These are phyloP conservation scores for Penicillium verrucosum DNA, from an alignment of 2,329 filamentous ascomycete genomes.

Conservation along the genomic window DNA sequence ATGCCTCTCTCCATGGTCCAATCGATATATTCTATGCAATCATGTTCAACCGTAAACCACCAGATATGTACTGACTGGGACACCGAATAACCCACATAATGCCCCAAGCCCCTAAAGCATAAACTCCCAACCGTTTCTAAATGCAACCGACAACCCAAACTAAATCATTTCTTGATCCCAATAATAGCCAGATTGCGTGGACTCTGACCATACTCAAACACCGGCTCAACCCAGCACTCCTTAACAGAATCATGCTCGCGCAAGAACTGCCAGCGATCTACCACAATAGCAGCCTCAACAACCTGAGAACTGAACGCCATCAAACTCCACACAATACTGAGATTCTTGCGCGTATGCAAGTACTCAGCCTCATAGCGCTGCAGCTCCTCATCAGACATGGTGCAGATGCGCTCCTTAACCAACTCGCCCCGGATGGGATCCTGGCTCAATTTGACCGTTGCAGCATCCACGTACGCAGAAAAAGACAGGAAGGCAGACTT, in stretches of 20 bases:
- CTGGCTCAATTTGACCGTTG: conserved; percentile 68
- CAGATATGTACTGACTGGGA: neutral
- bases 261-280: conserved; percentile 85
- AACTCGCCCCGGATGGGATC: conserved; percentile 59
- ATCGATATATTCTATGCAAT: neutral
- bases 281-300: conserved; percentile 84
- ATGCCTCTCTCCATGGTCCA: neutral
- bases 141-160: neutral
- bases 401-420: conserved; percentile 63
- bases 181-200: conserved; percentile 92
- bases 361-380: conserved; percentile 66
- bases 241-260: conserved; percentile 71
- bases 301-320: conserved; percentile 95
- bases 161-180: conserved; percentile 67
- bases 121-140: neutral
- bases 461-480: conserved; percentile 72
- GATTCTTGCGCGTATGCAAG: conserved; percentile 66
- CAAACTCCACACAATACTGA: conserved; percentile 85
- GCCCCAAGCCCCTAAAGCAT: neutral
- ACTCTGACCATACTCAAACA: conserved; percentile 83
- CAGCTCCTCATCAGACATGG: conserved; percentile 73
- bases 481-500: conserved; percentile 79
- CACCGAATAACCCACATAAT: neutral
- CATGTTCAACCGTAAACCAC: neutral
- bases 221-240: conserved; percentile 84